Evolutionary conservation across 768 basidiomycete genomes (phyloP), one percentile per base, ranked within the genome.

Genomic region (Tulasnella sp.): DNA sequence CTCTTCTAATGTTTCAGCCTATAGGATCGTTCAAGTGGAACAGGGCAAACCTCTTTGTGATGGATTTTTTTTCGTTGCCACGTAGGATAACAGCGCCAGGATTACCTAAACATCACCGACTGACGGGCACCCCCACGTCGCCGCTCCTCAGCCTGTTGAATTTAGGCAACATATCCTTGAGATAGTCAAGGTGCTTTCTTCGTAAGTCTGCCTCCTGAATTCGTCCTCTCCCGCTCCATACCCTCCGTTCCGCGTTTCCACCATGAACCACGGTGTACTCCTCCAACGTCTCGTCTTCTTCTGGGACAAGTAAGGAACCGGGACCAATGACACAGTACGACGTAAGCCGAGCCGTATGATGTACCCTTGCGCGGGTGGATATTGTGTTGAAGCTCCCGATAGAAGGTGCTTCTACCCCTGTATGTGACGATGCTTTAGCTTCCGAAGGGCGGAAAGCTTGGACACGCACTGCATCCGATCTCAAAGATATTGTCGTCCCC

Each of bases 401-500:
- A 2, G 81, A 75, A 2, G 86, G 87, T 15, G 78, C 84, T 70
- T 97, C 93, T 43, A 97, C 77, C 31, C 90, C 91, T 96, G 65
- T 25, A 12, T 6, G 56, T 12, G 36, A 39, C n/a, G 36, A 39
- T 25, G 31, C 19, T 19, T 11, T 49, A 6, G 7, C 35, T 23
- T 25, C 6, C 49, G 29, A 8, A 32, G 5, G 6, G 21, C 3
- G 45, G 45, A 6, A 21, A 15, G 6, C 7, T 1, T 7, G 41
- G 21, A 36, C 15, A 81, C 87, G 61, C 65, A 94, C 94, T 84
- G 68, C 84, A 89, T 19, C 86, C 88, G 52, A 96, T 89, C 71
- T 96, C 90, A 65, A 99, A 94, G 58, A 92, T 73, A 68, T 97
- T 97, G 60, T 87, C 82, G 67, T 94, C 83, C 4, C 94, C 94